Evolutionary conservation across 2,329 filamentous ascomycete species (phyloP), one percentile per base, ranked within the genome.

Genomic region (Aureobasidium sp.): DNA sequence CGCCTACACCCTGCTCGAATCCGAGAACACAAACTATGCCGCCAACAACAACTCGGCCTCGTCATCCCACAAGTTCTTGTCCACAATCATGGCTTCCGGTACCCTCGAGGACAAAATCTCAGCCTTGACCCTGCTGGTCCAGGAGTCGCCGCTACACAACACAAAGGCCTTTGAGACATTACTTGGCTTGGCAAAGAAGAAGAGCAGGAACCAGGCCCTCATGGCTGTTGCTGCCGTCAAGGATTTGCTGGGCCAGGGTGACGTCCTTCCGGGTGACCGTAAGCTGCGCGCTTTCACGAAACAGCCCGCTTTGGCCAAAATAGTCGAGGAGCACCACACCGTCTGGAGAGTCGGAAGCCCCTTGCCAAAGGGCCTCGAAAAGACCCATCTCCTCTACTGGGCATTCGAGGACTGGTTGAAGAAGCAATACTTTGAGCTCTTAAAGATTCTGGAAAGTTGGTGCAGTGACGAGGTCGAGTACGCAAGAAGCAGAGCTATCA

Each of bases 31-130:
- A 42, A 79, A 83, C 49, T 99, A 96, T 75, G 81, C 81, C 60
- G 83, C 84, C 27, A 86, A 81, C 42, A 80, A 90, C 66, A 78
- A 88, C 60, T 84, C 89, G 7, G 84, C 89, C 54, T 90, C 90
- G 27, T 94, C 93, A 2, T 93, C 92, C 42, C 89, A 95, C 74
- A 95, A 92, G 73, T 99, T 99, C 78, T 86, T 97, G 79, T 90
- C 92, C 1, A 95, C 91, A 19, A 96, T 99, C 72, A 96, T 97
- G 89, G 80, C 90, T 10, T 95, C 92, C 1, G 94, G 94, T 79
- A 99, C 95, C 10, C 83, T 97, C 67, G 95, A 91, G 60, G 94
- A 99, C 73, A 97, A 96, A 73, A 88, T 97, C 45, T 99, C 94
- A 2, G 95, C 94, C 3, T 79, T 99, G 69, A 99, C 94, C 4